Evolutionary conservation across 2,329 filamentous ascomycete genomes (phyloP).

Genomic region (Aphanocladium album): DNA sequence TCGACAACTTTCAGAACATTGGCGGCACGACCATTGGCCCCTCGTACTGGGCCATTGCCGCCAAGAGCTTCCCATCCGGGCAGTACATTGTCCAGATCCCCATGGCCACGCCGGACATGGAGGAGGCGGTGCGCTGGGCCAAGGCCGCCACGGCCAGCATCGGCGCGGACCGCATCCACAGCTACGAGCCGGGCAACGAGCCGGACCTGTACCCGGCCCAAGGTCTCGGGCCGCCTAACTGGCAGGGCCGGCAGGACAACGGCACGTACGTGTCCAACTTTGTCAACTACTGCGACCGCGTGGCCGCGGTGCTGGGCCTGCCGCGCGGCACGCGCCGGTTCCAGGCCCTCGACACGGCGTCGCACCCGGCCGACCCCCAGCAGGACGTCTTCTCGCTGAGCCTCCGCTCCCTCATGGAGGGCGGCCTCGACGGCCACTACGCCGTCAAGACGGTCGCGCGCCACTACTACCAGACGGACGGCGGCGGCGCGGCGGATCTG

Average conservation of each 20-base stretch:
- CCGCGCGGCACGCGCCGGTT: slow-evolving; percentile 26
- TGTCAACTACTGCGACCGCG: slow-evolving; percentile 27
- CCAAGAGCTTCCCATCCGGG: slow-evolving; percentile 26
- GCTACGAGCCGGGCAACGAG: slow-evolving; percentile 33
- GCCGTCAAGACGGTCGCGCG: slow-evolving; percentile 32
- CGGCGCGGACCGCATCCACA: slow-evolving; percentile 28
- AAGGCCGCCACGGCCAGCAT: slow-evolving; percentile 25
- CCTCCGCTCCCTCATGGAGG: not conserved
- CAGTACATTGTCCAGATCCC: slow-evolving; percentile 32
- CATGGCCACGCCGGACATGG: slow-evolving; percentile 30
- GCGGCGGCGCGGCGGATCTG: slow-evolving; percentile 25
- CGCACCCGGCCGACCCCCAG: slow-evolving; percentile 16
- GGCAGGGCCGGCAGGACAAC: slow-evolving; percentile 29
- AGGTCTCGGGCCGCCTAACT: slow-evolving; percentile 28
- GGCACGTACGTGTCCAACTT: slow-evolving; percentile 32
- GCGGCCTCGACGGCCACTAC: slow-evolving; percentile 27
- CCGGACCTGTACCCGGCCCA: slow-evolving; percentile 27
- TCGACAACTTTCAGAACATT: slow-evolving; percentile 29
- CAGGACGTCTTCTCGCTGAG: slow-evolving; percentile 11
- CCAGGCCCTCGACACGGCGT: slow-evolving; percentile 30
- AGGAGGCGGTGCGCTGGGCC: slow-evolving; percentile 30
- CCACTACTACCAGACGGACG: slow-evolving; percentile 32
- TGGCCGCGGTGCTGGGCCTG: slow-evolving; percentile 22
- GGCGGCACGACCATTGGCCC: slow-evolving; percentile 31
- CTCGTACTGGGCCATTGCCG: slow-evolving; percentile 27